Conservation (phyloP, 2,329 filamentous ascomycete genomes). For the Lizonia empirigonia region DNA sequence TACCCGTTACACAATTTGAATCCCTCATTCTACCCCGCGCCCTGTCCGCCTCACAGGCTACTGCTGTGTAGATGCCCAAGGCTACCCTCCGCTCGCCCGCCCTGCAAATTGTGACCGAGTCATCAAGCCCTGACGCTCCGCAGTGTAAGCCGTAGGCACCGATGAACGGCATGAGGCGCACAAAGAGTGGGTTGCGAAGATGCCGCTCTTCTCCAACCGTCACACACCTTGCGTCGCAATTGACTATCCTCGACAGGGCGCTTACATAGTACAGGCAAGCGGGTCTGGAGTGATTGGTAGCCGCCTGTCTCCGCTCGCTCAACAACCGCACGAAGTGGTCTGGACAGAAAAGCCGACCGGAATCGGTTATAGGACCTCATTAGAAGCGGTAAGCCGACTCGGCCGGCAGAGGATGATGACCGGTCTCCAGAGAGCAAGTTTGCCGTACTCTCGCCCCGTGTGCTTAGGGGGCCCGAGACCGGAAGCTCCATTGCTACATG, state of each 20-base stretch:
- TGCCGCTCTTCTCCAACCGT: not conserved
- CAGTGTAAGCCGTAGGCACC: constrained; percentile 5
- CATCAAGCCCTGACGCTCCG: not conserved
- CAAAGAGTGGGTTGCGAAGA: not conserved
- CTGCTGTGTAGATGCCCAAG: constrained; percentile 6
- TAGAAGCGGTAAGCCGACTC: not conserved
- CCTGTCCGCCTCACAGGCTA: constrained; percentile 3
- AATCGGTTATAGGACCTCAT: not conserved
- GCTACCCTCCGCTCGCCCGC: not conserved
- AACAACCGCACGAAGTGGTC: not conserved
- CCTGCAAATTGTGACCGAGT: not conserved
- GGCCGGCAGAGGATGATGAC: not conserved
- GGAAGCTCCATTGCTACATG: not conserved
- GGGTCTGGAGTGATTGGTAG: not conserved
- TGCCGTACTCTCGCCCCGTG: not conserved
- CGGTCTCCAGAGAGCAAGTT: not conserved
- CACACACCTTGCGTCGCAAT: not conserved
- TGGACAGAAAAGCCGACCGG: not conserved
- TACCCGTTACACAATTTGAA: constrained; percentile 28
- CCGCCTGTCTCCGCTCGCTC: not conserved
- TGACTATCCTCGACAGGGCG: not conserved
- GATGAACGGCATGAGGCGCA: not conserved
- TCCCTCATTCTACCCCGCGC: constrained; percentile 21
- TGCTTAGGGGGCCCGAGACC: not conserved
- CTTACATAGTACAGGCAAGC: not conserved